These are phyloP conservation scores for Penicillium digitatum DNA, from an alignment of 2,329 filamentous ascomycete genomes.

Conservation along the genomic window DNA sequence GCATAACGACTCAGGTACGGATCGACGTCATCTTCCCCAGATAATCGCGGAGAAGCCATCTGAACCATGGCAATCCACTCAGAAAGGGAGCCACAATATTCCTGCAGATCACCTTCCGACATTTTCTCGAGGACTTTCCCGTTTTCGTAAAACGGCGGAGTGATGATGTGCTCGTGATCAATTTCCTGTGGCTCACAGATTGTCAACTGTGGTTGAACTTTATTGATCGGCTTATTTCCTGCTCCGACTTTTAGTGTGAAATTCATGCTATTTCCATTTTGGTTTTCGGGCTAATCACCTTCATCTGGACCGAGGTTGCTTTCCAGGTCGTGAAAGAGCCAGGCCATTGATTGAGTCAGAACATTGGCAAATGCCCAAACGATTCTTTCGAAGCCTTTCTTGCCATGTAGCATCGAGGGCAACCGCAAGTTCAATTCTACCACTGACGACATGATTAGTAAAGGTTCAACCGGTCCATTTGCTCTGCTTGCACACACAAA, in stretches of 20 bases:
- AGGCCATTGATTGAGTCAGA: constrained; percentile 62
- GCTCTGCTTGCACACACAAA: constrained; percentile 52
- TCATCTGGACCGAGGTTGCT: constrained; percentile 28
- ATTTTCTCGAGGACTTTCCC: constrained; percentile 24
- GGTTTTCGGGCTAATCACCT: constrained; percentile 37
- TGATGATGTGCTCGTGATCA: constrained; percentile 26
- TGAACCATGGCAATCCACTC: constrained; percentile 62
- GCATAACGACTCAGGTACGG: constrained; percentile 45
- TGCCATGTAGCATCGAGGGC: constrained; percentile 75
- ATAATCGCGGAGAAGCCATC: constrained; percentile 40
- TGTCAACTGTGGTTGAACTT: constrained; percentile 38
- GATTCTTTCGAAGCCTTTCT: constrained; percentile 75
- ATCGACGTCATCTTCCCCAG: constrained; percentile 38
- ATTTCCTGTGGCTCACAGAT: constrained; percentile 26
- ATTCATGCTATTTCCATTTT: neutral
- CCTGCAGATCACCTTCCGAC: constrained; percentile 52
- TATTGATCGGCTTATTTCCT: constrained; percentile 35
- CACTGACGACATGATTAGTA: constrained; percentile 47
- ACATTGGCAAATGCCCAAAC: constrained; percentile 75
- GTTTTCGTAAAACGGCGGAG: constrained; percentile 26
- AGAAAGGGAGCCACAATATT: constrained; percentile 55
- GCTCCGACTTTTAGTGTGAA: constrained; percentile 3
- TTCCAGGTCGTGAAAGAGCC: constrained; percentile 69
- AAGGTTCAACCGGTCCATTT: neutral
- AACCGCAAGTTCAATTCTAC: constrained; percentile 72